Evolutionary conservation across 192 early-diverging fungal species (phyloP).

Genomic region (Dimargaris xerosporica): DNA sequence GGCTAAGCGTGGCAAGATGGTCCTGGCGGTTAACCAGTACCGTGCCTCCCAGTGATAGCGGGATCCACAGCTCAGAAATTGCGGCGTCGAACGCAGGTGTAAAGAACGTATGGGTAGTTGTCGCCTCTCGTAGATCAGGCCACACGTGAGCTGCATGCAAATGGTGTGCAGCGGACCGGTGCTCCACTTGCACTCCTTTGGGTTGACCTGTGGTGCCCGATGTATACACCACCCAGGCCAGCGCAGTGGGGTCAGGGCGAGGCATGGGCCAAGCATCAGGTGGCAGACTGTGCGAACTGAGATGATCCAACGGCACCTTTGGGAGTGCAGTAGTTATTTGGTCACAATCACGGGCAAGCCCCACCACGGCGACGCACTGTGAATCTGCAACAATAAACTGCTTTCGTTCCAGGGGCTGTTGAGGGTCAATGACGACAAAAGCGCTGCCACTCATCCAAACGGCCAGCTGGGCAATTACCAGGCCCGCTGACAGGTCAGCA

Average conservation of each 20-base stretch:
- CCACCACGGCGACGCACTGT: background rate
- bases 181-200: background rate
- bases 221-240: background rate
- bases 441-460: background rate
- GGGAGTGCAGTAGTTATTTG: background rate
- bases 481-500: background rate
- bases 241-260: background rate
- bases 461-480: background rate
- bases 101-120: background rate
- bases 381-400: background rate
- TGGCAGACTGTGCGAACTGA: background rate
- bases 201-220: background rate
- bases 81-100: background rate
- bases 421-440: background rate
- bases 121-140: background rate
- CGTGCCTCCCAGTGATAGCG: background rate
- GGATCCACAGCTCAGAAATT: background rate
- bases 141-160: background rate
- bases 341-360: background rate
- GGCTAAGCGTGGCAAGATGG: background rate
- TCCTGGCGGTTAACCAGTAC: background rate
- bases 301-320: background rate
- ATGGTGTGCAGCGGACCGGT: background rate
- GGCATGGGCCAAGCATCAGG: no score
- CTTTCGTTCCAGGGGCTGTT: background rate